Evolutionary conservation across 2,329 filamentous ascomycete species (phyloP).

Genomic region (Lachnellula hyalina): DNA sequence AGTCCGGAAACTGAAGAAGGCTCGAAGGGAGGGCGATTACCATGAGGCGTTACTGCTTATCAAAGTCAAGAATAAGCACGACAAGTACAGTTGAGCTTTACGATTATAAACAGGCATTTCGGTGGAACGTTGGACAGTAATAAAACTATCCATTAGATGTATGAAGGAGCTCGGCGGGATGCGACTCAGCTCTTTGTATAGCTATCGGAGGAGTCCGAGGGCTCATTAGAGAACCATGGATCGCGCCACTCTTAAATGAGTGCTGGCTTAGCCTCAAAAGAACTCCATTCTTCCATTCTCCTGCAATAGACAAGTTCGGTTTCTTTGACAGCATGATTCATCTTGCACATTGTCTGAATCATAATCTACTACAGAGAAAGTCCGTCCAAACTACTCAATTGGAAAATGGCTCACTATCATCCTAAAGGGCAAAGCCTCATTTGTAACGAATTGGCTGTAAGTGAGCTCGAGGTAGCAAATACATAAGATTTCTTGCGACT

Average conservation of each 20-base stretch:
- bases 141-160: not conserved
- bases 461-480: not conserved
- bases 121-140: not conserved
- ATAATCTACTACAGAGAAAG: not conserved
- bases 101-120: too few relatives aligned
- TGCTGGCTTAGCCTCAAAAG: too few relatives aligned
- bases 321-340: not conserved
- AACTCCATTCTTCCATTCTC: too few relatives aligned
- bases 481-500: not conserved
- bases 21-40: constrained; percentile 80
- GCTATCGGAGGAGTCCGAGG: not conserved
- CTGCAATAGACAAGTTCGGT: too few relatives aligned
- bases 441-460: not conserved
- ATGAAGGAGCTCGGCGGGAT: not conserved
- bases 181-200: not conserved
- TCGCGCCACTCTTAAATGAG: too few relatives aligned
- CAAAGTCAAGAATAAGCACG: constrained; percentile 88
- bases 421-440: not conserved
- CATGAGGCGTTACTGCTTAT: constrained; percentile 81
- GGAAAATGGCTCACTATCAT: not conserved
- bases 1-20: constrained; percentile 75
- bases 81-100: constrained; percentile 60
- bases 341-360: not conserved
- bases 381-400: not conserved
- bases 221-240: not conserved